Evolutionary conservation across 306 rosid genomes (phyloP).

Genomic region (Fagus sylvatica): DNA sequence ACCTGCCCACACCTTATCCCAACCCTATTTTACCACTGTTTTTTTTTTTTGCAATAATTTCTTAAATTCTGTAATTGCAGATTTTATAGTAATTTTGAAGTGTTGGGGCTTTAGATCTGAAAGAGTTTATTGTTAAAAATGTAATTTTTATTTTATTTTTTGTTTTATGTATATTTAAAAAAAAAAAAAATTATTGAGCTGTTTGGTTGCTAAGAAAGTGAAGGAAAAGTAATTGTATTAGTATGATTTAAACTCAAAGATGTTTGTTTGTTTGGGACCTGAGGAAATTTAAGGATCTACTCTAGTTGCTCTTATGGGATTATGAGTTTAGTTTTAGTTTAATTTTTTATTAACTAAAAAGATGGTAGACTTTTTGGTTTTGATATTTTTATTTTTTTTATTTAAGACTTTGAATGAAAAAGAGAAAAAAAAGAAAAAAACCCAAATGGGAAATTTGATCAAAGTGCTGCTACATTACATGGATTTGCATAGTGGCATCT

Average conservation of each 20-base stretch:
- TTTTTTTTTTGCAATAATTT: background rate
- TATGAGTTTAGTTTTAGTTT: background rate
- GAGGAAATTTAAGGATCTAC: background rate
- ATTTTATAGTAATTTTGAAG: background rate
- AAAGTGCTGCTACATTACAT: background rate
- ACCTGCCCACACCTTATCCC: slow-evolving; percentile 7
- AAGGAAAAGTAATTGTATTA: background rate
- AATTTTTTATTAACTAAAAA: background rate
- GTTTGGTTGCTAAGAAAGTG: slow-evolving; percentile 10
- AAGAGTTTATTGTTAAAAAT: background rate
- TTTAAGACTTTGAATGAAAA: background rate
- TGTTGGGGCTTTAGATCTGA: slow-evolving; percentile 27
- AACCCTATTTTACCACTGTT: background rate
- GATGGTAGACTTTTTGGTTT: background rate
- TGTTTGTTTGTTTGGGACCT: background rate
- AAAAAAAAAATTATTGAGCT: background rate
- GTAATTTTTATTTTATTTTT: no score
- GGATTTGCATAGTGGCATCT: background rate
- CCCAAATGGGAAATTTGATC: background rate
- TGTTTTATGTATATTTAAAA: background rate
- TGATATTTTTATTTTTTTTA: background rate
- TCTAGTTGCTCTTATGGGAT: background rate
- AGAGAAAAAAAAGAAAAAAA: background rate
- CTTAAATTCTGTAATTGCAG: no score
- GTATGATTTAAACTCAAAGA: background rate